A percentile compares a stretch with the other conserved stretches of the same genome.
These are phyloP conservation scores for Epichloe typhina DNA, from an alignment of 2,329 filamentous ascomycete genomes.

Conservation along the genomic window DNA sequence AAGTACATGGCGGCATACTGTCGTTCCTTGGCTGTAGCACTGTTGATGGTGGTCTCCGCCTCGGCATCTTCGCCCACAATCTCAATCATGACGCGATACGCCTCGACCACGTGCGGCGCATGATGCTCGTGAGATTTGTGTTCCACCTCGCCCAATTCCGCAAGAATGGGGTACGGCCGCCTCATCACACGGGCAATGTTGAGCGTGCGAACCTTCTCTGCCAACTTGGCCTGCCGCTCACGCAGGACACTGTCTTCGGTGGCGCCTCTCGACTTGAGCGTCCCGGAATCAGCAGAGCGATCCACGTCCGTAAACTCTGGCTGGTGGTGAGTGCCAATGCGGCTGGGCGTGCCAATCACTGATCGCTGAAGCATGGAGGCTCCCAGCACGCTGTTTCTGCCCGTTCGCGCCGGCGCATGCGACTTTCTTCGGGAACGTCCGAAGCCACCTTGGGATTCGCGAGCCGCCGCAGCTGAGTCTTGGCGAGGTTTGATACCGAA, in stretches of 20 bases:
- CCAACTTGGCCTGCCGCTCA: constrained; percentile 73
- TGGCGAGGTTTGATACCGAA: constrained; percentile 68
- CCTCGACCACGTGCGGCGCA: constrained; percentile 62
- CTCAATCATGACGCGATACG: constrained; percentile 67
- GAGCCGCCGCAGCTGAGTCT: constrained; percentile 25
- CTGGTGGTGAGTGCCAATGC: constrained; percentile 46
- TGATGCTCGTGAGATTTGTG: constrained; percentile 55
- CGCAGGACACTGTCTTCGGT: constrained; percentile 63
- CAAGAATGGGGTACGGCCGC: constrained; percentile 57
- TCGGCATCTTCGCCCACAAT: constrained; percentile 63
- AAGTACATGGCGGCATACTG: constrained; percentile 67
- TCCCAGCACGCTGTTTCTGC: constrained; percentile 36
- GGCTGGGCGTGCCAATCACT: constrained; percentile 69
- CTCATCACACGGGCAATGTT: constrained; percentile 59
- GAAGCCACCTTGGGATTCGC: constrained; percentile 42
- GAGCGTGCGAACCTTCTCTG: constrained; percentile 64
- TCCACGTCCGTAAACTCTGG: constrained; percentile 57
- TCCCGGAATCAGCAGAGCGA: constrained; percentile 36
- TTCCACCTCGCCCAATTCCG: constrained; percentile 65
- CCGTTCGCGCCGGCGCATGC: constrained; percentile 34
- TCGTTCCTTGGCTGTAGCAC: constrained; percentile 58
- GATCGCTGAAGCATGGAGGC: constrained; percentile 64
- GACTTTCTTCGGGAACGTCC: constrained; percentile 42
- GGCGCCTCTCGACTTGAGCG: constrained; percentile 29
- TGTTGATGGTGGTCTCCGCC: constrained; percentile 42